Conservation (phyloP, 2,329 filamentous ascomycete species). For the Fusarium sp. region DNA sequence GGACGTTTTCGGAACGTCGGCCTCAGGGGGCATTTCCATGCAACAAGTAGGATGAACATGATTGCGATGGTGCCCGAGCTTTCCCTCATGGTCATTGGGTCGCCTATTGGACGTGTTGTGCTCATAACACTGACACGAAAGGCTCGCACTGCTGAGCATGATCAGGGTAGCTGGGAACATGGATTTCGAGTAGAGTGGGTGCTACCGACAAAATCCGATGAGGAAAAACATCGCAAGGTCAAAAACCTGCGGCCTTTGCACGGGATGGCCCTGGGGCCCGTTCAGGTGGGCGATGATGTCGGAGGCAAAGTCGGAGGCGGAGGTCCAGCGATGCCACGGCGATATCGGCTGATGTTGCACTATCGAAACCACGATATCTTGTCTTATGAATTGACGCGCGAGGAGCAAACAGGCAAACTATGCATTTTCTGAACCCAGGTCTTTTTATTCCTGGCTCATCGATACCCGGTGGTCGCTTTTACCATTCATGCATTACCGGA, state of each 20-base stretch:
- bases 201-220: slow-evolving; percentile 61
- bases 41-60: slow-evolving; percentile 65
- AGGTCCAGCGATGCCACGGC: slow-evolving; percentile 51
- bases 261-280: slow-evolving; percentile 75
- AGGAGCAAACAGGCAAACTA: slow-evolving; percentile 52
- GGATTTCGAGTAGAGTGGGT: slow-evolving; percentile 67
- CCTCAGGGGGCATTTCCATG: slow-evolving; percentile 48
- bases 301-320: slow-evolving; percentile 37
- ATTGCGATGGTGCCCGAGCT: slow-evolving; percentile 74
- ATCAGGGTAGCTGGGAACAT: slow-evolving; percentile 49
- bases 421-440: slow-evolving; percentile 50
- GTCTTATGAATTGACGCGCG: slow-evolving; percentile 73
- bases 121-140: slow-evolving; percentile 68
- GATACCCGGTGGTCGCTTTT: slow-evolving; percentile 31
- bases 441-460: slow-evolving; percentile 23
- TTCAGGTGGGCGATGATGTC: slow-evolving; percentile 60
- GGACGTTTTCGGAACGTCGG: slow-evolving; percentile 39
- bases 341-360: slow-evolving; percentile 77
- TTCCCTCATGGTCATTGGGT: slow-evolving; percentile 74
- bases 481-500: slow-evolving; percentile 1
- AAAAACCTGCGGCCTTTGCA: slow-evolving; percentile 66
- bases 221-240: slow-evolving; percentile 55
- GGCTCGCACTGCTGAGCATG: slow-evolving; percentile 41
- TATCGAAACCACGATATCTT: slow-evolving; percentile 77
- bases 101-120: slow-evolving; percentile 73